Conservation (phyloP, 2,329 filamentous ascomycete genomes). For the Nemania abortiva region DNA sequence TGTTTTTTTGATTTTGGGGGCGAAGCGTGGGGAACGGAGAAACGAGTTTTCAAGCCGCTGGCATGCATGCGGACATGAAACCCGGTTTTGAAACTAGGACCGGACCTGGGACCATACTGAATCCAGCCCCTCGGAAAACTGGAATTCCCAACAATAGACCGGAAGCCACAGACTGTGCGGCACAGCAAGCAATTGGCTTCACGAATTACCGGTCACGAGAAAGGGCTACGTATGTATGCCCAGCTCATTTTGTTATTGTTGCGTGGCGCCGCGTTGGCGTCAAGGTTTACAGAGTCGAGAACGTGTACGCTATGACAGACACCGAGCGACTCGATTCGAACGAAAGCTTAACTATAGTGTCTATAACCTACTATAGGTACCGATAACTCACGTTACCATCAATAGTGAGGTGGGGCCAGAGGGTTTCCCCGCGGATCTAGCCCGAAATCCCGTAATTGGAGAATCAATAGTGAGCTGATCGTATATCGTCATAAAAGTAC, state of each 20-base stretch:
- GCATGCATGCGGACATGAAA: conserved; percentile 23
- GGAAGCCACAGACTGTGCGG: conserved; percentile 16
- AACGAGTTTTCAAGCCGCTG: conserved; percentile 20
- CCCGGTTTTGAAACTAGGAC: conserved; percentile 24
- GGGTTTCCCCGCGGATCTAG: conserved; percentile 21
- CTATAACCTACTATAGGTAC: not conserved
- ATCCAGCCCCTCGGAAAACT: conserved; percentile 16
- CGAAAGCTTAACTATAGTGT: not conserved
- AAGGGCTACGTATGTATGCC: not conserved
- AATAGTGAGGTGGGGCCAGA: conserved; percentile 25
- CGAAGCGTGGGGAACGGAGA: conserved; percentile 22
- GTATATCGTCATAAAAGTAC: not conserved
- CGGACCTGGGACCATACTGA: conserved; percentile 22
- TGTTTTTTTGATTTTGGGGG: not conserved
- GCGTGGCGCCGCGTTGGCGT: not conserved
- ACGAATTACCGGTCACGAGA: conserved; percentile 13
- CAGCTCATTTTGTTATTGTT: not conserved
- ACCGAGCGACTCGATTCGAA: not conserved
- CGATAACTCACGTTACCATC: conserved; percentile 11
- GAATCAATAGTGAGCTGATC: conserved; percentile 8
- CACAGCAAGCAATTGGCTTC: conserved; percentile 22
- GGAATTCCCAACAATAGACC: conserved; percentile 31
- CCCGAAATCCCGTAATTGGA: conserved; percentile 32
- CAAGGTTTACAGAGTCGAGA: not conserved
- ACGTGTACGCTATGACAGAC: not conserved